phyloP scores from a whole-genome alignment of 495 filamentous ascomycete species.

The Evernia prunastri region DNA sequence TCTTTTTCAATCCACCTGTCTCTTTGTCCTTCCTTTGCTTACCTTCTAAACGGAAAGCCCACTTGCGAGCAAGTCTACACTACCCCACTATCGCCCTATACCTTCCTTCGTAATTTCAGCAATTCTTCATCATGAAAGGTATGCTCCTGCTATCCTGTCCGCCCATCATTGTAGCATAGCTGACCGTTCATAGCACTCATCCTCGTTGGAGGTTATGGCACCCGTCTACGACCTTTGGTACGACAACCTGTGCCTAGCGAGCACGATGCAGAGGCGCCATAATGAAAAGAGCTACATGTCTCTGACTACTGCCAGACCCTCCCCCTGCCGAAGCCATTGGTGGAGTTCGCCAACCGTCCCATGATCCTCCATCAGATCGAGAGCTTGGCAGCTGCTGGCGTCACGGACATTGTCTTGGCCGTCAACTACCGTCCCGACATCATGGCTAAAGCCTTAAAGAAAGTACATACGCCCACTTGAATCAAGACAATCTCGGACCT shows the following conservation, averaged over 20 bases:
- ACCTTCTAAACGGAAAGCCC: neutral
- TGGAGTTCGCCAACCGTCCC: constrained; percentile 96
- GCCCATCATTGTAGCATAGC: neutral
- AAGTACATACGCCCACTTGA: constrained; percentile 35
- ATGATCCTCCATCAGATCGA: constrained; percentile 99
- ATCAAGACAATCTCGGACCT: neutral
- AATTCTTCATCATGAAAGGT: constrained; percentile 15
- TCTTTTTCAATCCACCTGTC: neutral
- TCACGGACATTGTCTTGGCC: constrained; percentile 95
- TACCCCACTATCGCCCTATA: neutral
- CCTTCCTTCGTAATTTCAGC: neutral
- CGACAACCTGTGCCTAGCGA: constrained; percentile 36
- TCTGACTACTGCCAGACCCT: constrained; percentile 59
- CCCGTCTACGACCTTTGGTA: constrained; percentile 95
- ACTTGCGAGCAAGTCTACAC: neutral
- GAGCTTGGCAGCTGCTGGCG: constrained; percentile 86
- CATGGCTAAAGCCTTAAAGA: constrained; percentile 73
- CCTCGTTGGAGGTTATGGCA: constrained; percentile 98
- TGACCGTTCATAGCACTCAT: constrained; percentile 67
- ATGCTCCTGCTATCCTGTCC: neutral
- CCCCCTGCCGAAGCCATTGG: constrained; percentile 92
- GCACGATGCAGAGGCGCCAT: constrained; percentile 11
- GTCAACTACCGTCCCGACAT: constrained; percentile 98
- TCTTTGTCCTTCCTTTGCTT: neutral
- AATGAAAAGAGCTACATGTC: constrained; percentile 2